A percentile compares a stretch with the other conserved stretches of the same genome.
phyloP scores from a whole-genome alignment of 129 eudicot species.

The Flaveria trinervia region DNA sequence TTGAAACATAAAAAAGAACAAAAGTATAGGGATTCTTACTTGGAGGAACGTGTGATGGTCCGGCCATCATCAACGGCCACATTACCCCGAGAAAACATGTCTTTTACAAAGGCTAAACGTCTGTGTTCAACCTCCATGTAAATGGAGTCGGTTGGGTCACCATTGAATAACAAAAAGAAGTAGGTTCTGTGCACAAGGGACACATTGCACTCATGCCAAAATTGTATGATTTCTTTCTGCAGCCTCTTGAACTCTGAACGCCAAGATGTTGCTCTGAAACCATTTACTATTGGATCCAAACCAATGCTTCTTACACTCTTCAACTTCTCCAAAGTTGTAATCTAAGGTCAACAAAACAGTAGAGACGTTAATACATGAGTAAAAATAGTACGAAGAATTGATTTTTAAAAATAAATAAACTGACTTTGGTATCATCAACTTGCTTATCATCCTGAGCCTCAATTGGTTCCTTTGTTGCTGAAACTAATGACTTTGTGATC shows the following conservation, averaged over 20 bases:
- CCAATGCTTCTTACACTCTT: conserved; percentile 68
- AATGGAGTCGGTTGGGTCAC: conserved; percentile 76
- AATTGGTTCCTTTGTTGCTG: conserved; percentile 31
- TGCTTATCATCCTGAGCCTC: conserved; percentile 35
- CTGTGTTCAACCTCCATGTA: conserved; percentile 91
- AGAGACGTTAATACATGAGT: conserved; percentile 13
- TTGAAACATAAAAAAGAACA: neutral
- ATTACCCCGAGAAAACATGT: conserved; percentile 57
- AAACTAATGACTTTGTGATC: conserved; percentile 15
- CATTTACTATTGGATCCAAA: conserved; percentile 82
- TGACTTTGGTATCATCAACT: conserved; percentile 49
- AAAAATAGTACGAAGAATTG: neutral
- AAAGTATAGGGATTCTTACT: conserved; percentile 43
- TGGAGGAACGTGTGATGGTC: conserved; percentile 57
- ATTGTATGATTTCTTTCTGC: conserved; percentile 68
- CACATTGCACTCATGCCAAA: conserved; percentile 83
- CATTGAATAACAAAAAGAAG: conserved; percentile 77
- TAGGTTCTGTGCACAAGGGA: conserved; percentile 83
- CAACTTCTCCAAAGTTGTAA: conserved; percentile 1
- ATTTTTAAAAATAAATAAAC: conserved; percentile 22
- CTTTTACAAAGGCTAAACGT: conserved; percentile 68
- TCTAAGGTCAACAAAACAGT: conserved; percentile 12
- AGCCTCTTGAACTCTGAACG: conserved; percentile 65
- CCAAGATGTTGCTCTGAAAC: conserved; percentile 48
- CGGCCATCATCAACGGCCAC: conserved; percentile 54